Evolutionary conservation across 768 basidiomycete genomes (phyloP).

Genomic region (Pulveroboletus sp.): DNA sequence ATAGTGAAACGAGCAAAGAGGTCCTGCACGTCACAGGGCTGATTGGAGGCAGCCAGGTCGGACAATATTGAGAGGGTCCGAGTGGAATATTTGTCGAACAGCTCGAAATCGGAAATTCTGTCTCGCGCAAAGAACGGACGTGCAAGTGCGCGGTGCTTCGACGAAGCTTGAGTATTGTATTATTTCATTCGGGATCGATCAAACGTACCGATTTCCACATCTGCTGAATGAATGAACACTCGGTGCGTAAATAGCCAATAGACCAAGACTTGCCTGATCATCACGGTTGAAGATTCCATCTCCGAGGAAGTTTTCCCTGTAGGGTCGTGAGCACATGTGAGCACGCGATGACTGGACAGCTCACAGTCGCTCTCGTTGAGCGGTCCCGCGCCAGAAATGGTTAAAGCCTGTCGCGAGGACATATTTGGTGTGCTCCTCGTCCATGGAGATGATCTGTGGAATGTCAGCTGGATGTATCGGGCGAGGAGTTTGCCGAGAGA

Average conservation of each 20-base stretch:
- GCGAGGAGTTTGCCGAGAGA: too few relatives aligned
- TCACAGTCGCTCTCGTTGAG: constrained; percentile 64
- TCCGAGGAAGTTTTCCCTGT: constrained; percentile 53
- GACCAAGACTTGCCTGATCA: constrained; percentile 46
- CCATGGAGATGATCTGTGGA: constrained; percentile 66
- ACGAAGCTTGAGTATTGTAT: constrained; percentile 6
- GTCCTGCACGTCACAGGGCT: constrained; percentile 62
- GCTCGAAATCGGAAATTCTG: constrained; percentile 62
- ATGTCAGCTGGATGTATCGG: background rate
- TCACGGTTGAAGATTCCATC: constrained; percentile 76
- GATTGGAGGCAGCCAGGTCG: constrained; percentile 31
- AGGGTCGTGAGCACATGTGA: constrained; percentile 8
- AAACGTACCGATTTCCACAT: constrained; percentile 59
- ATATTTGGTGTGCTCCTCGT: constrained; percentile 63
- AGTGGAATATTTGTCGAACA: constrained; percentile 53
- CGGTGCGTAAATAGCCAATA: background rate
- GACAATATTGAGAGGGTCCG: constrained; percentile 49
- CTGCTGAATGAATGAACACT: constrained; percentile 25
- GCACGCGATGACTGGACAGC: constrained; percentile 18
- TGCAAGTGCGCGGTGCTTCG: constrained; percentile 58
- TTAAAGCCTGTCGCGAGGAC: constrained; percentile 61
- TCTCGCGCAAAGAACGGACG: constrained; percentile 76
- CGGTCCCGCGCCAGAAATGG: constrained; percentile 61
- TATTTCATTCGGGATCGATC: background rate
- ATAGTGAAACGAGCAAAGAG: constrained; percentile 63